Evolutionary conservation across 164 flowering plant genomes (phyloP).

Genomic region (Nymphaea colorata): DNA sequence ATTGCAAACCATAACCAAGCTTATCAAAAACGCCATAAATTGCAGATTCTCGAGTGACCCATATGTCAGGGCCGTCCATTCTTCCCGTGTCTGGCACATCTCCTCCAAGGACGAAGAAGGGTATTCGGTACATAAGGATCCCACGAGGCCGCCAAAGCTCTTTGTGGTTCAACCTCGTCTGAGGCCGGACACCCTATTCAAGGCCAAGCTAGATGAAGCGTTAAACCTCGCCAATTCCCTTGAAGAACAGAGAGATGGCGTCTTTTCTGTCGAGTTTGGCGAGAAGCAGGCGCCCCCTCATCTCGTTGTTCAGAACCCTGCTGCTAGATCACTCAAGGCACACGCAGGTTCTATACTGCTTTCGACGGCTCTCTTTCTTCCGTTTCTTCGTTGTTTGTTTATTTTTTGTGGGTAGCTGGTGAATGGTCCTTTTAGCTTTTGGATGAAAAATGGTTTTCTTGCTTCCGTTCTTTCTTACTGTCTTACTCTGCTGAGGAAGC

Average conservation of each 20-base stretch:
- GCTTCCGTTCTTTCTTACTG: too few relatives aligned
- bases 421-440: too few relatives aligned
- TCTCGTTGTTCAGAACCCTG: conserved; percentile 80
- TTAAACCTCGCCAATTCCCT: conserved; percentile 82
- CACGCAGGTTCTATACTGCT: conserved; percentile 42
- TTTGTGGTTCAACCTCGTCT: conserved; percentile 82
- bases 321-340: conserved; percentile 26
- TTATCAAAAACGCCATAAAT: too few relatives aligned
- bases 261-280: conserved; percentile 26
- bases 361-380: too few relatives aligned
- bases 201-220: conserved; percentile 72
- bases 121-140: conserved; percentile 32
- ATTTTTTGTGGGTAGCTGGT: too few relatives aligned
- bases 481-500: too few relatives aligned
- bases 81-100: not conserved
- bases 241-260: conserved; percentile 69
- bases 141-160: conserved; percentile 42
- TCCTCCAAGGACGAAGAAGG: conserved; percentile 8
- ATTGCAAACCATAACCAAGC: too few relatives aligned
- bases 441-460: too few relatives aligned
- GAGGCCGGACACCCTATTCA: conserved; percentile 37
- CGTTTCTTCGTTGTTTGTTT: too few relatives aligned
- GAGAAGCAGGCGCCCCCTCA: conserved; percentile 52
- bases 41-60: too few relatives aligned
- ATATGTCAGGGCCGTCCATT: too few relatives aligned